phyloP scores from a whole-genome alignment of 225 moss, liverwort and hornwort species.

The Takakia lepidozioides region DNA sequence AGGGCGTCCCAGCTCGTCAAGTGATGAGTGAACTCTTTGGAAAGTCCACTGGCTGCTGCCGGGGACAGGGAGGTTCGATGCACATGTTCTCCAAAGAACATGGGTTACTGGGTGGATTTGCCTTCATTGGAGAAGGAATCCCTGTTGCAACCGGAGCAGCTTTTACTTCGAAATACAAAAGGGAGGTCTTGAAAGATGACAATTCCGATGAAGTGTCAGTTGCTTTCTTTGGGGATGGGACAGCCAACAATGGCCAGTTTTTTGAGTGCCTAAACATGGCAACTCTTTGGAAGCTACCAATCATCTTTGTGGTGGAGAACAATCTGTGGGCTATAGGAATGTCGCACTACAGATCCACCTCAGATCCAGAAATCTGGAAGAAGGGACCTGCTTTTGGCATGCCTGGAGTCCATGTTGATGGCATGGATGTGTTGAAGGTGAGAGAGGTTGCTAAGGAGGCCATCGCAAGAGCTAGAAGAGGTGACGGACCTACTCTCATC shows the following conservation, averaged over 20 bases:
- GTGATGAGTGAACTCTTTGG: conserved; percentile 95
- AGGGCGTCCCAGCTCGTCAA: conserved; percentile 74
- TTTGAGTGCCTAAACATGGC: conserved; percentile 99
- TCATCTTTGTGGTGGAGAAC: conserved; percentile 93
- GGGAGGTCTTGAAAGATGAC: conserved; percentile 91
- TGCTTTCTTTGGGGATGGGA: conserved; percentile 92
- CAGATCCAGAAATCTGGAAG: conserved; percentile 78
- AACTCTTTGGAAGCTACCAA: conserved; percentile 80
- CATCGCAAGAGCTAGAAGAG: conserved; percentile 74
- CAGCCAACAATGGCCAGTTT: conserved; percentile 96
- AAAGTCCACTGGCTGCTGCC: conserved; percentile 75
- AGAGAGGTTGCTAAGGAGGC: conserved; percentile 92
- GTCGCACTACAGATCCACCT: conserved; percentile 86
- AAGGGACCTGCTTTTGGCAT: conserved; percentile 96
- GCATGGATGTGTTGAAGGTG: conserved; percentile 96
- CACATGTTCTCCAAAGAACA: conserved; percentile 95
- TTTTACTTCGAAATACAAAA: conserved; percentile 73
- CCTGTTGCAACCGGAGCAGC: conserved; percentile 89
- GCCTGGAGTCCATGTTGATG: conserved; percentile 82
- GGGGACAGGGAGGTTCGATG: conserved; percentile 96
- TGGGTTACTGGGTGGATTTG: conserved; percentile 80
- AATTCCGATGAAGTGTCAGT: conserved; percentile 61
- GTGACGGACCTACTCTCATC: conserved; percentile 87
- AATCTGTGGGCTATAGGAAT: conserved; percentile 96
- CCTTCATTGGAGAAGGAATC: conserved; percentile 92